A percentile compares a stretch with the other conserved stretches of the same genome.
These are phyloP conservation scores for Lachnellula cervina DNA, from an alignment of 2,329 filamentous ascomycete species.

Conservation along the genomic window DNA sequence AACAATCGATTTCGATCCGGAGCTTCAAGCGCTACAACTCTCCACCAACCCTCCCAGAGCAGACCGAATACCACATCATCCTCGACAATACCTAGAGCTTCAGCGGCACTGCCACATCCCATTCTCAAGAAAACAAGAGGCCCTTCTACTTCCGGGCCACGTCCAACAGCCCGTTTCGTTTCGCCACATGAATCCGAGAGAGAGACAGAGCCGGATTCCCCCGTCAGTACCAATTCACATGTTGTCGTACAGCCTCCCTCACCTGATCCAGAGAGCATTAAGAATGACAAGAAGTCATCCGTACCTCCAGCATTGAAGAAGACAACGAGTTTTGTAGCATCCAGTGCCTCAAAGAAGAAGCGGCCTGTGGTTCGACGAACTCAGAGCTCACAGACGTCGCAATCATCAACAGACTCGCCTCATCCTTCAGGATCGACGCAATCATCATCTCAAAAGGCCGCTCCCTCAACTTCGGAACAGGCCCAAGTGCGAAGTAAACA, in stretches of 20 bases:
- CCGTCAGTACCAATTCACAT: conserved; percentile 36
- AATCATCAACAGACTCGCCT: conserved; percentile 21
- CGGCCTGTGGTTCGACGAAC: conserved; percentile 42
- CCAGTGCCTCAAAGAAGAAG: conserved; percentile 39
- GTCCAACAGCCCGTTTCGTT: conserved; percentile 57
- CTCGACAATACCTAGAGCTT: conserved; percentile 27
- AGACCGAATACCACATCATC: conserved; percentile 21
- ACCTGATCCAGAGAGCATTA: conserved; percentile 11
- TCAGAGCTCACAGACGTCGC: conserved; percentile 41
- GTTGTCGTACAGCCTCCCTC: conserved; percentile 25
- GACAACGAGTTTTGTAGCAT: conserved; percentile 37
- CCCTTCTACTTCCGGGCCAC: conserved; percentile 47
- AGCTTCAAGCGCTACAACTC: conserved; percentile 21
- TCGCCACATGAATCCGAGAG: conserved; percentile 48
- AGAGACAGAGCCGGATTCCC: conserved; percentile 36
- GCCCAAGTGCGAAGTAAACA: conserved; percentile 5
- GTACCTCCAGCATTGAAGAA: conserved; percentile 31
- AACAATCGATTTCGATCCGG: conserved; percentile 13
- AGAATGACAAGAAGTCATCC: conserved; percentile 19
- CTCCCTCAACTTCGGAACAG: conserved; percentile 5
- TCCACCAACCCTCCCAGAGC: conserved; percentile 11
- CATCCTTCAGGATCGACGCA: conserved; percentile 1
- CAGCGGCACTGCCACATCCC: conserved; percentile 43
- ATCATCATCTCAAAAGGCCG: conserved; percentile 10
- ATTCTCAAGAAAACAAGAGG: conserved; percentile 57